Conservation (phyloP, 345 rosid genomes). For the Melaleuca alternifolia region DNA sequence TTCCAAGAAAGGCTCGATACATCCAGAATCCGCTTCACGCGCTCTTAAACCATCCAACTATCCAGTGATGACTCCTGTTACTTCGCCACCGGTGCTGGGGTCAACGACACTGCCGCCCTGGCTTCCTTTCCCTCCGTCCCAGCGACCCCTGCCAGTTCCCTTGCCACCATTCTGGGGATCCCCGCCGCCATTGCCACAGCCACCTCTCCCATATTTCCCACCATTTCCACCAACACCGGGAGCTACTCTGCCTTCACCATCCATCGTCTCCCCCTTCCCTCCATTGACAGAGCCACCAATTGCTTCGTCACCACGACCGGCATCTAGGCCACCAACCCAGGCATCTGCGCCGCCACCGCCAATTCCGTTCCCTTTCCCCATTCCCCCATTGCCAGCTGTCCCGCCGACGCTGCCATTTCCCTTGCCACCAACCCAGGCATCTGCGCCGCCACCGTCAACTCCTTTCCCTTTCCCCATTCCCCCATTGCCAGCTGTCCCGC, state of each 20-base stretch:
- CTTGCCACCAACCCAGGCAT: neutral
- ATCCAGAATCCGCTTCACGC: neutral
- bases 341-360: constrained; percentile 16
- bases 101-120: constrained; percentile 1
- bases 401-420: neutral
- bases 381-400: no score
- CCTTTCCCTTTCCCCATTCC: neutral
- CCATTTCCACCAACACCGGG: neutral
- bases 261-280: neutral
- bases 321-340: neutral
- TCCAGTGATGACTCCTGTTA: constrained; percentile 10
- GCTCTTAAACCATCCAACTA: neutral
- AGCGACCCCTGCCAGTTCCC: no score
- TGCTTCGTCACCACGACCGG: neutral
- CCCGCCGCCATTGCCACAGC: no score
- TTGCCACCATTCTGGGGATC: no score
- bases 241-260: neutral
- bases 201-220: neutral
- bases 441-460: neutral
- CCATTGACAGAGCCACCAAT: neutral
- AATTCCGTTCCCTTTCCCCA: constrained; percentile 19
- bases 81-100: constrained; percentile 18
- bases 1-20: neutral
- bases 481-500: neutral
- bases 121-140: neutral